These are phyloP conservation scores for Elsinoe batatas DNA, from an alignment of 2,329 filamentous ascomycete genomes.

Conservation along the genomic window DNA sequence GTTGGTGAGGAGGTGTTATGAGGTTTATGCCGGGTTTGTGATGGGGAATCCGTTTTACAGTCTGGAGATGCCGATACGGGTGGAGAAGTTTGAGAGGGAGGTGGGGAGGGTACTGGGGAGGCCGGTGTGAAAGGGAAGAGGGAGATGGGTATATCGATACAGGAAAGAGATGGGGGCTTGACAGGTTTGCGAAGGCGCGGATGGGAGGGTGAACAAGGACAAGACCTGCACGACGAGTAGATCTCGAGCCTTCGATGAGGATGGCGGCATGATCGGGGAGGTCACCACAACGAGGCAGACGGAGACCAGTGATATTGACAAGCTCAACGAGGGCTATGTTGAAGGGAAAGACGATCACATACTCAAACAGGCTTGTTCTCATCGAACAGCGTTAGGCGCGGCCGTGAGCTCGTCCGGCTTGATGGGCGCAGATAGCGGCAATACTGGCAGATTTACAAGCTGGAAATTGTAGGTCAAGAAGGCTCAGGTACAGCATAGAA, in stretches of 20 bases:
- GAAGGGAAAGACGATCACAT: too few species aligned
- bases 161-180: background rate
- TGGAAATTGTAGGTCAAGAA: background rate
- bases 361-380: too few species aligned
- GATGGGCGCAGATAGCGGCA: too few species aligned
- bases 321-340: too few species aligned
- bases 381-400: too few species aligned
- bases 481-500: background rate
- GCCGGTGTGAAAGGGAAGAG: conserved; percentile 31
- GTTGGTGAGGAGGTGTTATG: conserved; percentile 77
- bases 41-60: conserved; percentile 99
- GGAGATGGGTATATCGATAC: background rate
- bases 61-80: conserved; percentile 91
- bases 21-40: conserved; percentile 91
- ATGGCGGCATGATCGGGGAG: too few species aligned
- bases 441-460: too few species aligned
- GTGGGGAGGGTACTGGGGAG: conserved; percentile 42
- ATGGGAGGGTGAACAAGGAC: background rate
- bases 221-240: too few species aligned
- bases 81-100: conserved; percentile 84
- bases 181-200: background rate
- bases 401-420: too few species aligned
- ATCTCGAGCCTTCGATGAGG: too few species aligned
- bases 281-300: too few species aligned
- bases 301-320: too few species aligned